Conservation (phyloP, 2,329 filamentous ascomycete species). For the Trichothecium roseum region DNA sequence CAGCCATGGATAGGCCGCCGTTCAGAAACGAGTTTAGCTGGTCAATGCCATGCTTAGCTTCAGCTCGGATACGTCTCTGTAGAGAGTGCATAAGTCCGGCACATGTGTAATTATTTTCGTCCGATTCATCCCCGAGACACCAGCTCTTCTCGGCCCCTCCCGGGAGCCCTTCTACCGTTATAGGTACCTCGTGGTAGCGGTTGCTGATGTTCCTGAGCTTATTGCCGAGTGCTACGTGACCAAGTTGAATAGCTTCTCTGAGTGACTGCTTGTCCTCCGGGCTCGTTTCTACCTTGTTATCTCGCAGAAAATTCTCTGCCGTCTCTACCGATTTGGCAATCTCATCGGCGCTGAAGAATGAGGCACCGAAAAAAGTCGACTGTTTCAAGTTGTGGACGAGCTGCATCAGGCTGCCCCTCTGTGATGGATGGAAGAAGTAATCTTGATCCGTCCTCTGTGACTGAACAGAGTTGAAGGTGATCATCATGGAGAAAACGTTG, state of each 20-base stretch:
- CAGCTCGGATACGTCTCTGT: conserved; percentile 38
- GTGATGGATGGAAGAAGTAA: conserved; percentile 78
- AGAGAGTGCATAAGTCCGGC: conserved; percentile 38
- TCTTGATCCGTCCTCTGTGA: conserved; percentile 76
- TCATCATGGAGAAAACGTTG: conserved; percentile 75
- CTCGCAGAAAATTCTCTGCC: conserved; percentile 55
- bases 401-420: conserved; percentile 53
- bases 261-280: conserved; percentile 51
- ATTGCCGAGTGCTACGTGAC: conserved; percentile 49
- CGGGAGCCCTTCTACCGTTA: conserved; percentile 62
- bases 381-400: conserved; percentile 73
- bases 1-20: conserved; percentile 29
- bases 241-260: conserved; percentile 53
- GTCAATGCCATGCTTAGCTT: conserved; percentile 7
- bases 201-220: conserved; percentile 57
- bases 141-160: conserved; percentile 49
- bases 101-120: conserved; percentile 36
- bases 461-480: conserved; percentile 79
- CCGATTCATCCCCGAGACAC: conserved; percentile 51
- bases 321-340: conserved; percentile 55
- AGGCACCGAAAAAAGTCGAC: conserved; percentile 75
- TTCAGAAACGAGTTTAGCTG: conserved; percentile 37
- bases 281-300: conserved; percentile 48
- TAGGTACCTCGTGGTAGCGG: conserved; percentile 64
- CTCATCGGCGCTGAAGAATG: conserved; percentile 57